These are phyloP conservation scores for Crithidia brevicula DNA, from an alignment of 208 protist species.

Conservation along the genomic window DNA sequence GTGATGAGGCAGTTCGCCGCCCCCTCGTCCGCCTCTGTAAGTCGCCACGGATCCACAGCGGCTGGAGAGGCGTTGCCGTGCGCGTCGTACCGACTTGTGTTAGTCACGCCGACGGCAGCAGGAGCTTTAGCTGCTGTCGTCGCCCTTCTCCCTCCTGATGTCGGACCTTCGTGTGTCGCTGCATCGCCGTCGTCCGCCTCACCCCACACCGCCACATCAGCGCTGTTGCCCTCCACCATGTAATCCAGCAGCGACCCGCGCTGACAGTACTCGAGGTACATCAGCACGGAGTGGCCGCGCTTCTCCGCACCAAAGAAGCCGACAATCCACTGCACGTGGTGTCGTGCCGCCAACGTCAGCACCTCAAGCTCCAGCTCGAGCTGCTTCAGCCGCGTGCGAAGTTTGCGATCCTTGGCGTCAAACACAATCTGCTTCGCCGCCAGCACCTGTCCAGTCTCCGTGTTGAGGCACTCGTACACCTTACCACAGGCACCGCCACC, in stretches of 20 bases:
- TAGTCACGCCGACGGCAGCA: background rate
- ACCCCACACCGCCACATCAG: slow-evolving; percentile 31
- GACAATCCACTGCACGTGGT: slow-evolving; percentile 81
- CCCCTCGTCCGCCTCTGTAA: slow-evolving; percentile 6
- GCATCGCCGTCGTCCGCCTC: background rate
- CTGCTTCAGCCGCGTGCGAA: slow-evolving; percentile 65
- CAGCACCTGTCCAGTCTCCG: slow-evolving; percentile 74
- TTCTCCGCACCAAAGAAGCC: slow-evolving; percentile 88
- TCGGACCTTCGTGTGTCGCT: background rate
- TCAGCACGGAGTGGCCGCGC: slow-evolving; percentile 85
- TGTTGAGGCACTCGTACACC: slow-evolving; percentile 90
- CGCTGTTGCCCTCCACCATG: slow-evolving; percentile 55
- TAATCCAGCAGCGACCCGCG: slow-evolving; percentile 85
- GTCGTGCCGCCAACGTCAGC: slow-evolving; percentile 61
- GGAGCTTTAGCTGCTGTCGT: background rate
- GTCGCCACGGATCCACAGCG: slow-evolving; percentile 18
- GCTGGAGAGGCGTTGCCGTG: slow-evolving; percentile 1
- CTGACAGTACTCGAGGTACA: slow-evolving; percentile 92
- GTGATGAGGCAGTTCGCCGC: slow-evolving; percentile 22
- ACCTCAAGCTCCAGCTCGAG: slow-evolving; percentile 88
- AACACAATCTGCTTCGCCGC: slow-evolving; percentile 87
- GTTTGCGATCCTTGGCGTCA: slow-evolving; percentile 86
- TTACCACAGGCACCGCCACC: slow-evolving; percentile 88
- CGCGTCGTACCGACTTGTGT: background rate
- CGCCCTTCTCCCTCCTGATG: background rate